These are phyloP conservation scores for Pseudonitzschia multistriata DNA, from an alignment of 108 stramenopile genomes.

Conservation along the genomic window DNA sequence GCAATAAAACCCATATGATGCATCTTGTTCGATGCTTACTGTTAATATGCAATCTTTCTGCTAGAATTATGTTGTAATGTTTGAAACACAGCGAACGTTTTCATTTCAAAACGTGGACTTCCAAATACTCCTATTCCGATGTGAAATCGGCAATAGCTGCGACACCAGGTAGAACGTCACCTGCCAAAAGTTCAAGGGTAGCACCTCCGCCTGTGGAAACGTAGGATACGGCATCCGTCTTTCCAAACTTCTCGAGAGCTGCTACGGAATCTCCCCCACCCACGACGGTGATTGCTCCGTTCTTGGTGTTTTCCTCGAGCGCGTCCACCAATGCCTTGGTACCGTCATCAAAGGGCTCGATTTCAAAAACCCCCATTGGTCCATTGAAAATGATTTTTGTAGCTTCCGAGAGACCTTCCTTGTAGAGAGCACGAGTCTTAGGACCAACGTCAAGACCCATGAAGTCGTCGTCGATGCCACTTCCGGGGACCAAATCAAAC, in stretches of 20 bases:
- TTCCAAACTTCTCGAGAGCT: slow-evolving; percentile 81
- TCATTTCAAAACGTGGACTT: not conserved
- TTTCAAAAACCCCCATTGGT: slow-evolving; percentile 98
- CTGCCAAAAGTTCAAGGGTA: slow-evolving; percentile 92
- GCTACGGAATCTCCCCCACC: slow-evolving; percentile 97
- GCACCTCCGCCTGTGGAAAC: slow-evolving; percentile 95
- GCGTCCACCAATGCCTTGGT: slow-evolving; percentile 86
- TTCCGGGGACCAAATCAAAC: slow-evolving; percentile 51
- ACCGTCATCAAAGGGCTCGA: slow-evolving; percentile 83
- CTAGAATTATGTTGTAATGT: not conserved
- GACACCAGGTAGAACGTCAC: slow-evolving; percentile 91
- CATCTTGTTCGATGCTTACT: too few species aligned
- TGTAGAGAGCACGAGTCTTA: slow-evolving; percentile 61
- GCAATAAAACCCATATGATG: too few species aligned
- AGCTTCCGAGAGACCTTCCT: slow-evolving; percentile 54
- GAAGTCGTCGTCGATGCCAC: slow-evolving; percentile 88
- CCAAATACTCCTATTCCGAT: not conserved
- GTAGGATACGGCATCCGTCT: slow-evolving; percentile 81
- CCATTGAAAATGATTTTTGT: slow-evolving; percentile 93
- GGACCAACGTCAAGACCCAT: slow-evolving; percentile 98
- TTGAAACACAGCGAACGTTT: too few species aligned
- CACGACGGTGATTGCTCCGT: slow-evolving; percentile 87
- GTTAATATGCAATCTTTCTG: too few species aligned
- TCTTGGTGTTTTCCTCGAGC: slow-evolving; percentile 82
- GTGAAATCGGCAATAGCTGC: slow-evolving; percentile 60